Conservation (phyloP, 352 stramenopile genomes). For the Phytophthora palmivora region DNA sequence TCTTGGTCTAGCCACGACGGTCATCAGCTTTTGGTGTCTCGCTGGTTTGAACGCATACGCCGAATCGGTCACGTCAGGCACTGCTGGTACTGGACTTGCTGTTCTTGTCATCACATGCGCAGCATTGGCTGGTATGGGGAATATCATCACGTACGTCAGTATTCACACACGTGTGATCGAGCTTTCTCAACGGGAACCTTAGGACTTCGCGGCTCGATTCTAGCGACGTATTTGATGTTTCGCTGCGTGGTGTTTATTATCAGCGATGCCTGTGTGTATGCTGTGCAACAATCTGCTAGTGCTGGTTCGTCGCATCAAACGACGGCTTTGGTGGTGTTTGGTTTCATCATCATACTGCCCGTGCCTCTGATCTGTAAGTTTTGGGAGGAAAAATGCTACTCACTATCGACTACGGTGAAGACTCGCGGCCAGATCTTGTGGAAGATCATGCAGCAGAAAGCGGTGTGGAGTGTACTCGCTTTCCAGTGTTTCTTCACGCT, state of each 20-base stretch:
- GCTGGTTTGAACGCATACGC: constrained; percentile 34
- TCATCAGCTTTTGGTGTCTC: constrained; percentile 39
- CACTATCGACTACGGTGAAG: constrained; percentile 48
- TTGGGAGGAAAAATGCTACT: constrained; percentile 59
- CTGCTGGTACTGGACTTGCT: constrained; percentile 17
- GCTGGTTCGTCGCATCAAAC: constrained; percentile 16
- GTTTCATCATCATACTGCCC: constrained; percentile 35
- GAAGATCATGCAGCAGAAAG: constrained; percentile 66
- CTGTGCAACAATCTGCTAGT: constrained; percentile 2
- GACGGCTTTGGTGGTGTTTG: constrained; percentile 37
- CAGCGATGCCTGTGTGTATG: constrained; percentile 27
- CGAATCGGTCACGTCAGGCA: constrained; percentile 16
- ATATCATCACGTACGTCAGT: constrained; percentile 41
- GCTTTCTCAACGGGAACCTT: constrained; percentile 54
- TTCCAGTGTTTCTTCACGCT: constrained; percentile 58
- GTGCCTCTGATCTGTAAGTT: constrained; percentile 44
- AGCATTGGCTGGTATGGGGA: constrained; percentile 33
- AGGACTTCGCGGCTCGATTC: constrained; percentile 40
- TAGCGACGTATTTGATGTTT: constrained; percentile 51
- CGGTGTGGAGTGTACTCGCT: constrained; percentile 49
- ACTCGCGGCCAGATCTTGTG: constrained; percentile 48
- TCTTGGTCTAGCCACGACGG: constrained; percentile 49
- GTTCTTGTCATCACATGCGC: constrained; percentile 35
- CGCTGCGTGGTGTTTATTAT: constrained; percentile 31
- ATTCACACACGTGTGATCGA: constrained; percentile 54